Percentiles rank a stretch among this genome's conserved stretches.
These are phyloP conservation scores for Oxyria digyna DNA, from an alignment of 148 eudicot genomes.

Conservation along the genomic window DNA sequence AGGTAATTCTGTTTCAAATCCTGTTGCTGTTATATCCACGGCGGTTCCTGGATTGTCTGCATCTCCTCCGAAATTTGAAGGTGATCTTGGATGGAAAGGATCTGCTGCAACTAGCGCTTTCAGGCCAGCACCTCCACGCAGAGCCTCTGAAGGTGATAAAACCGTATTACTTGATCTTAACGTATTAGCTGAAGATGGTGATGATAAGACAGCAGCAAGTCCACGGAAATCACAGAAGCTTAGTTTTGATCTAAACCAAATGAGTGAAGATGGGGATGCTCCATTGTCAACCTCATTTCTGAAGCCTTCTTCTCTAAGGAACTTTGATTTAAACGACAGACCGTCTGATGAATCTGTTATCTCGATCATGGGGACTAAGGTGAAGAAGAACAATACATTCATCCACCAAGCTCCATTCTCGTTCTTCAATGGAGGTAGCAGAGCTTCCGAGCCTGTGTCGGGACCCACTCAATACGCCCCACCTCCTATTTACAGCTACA, in stretches of 20 bases:
- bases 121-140: slow-evolving; percentile 57
- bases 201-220: slow-evolving; percentile 23
- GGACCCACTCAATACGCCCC: slow-evolving; percentile 34
- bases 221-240: slow-evolving; percentile 35
- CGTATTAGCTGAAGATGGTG: slow-evolving; percentile 41
- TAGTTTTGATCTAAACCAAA: slow-evolving; percentile 57
- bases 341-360: slow-evolving; percentile 46
- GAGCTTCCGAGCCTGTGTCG: slow-evolving; percentile 27
- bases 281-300: slow-evolving; percentile 39
- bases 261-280: slow-evolving; percentile 49
- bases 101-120: slow-evolving; percentile 95
- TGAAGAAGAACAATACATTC: slow-evolving; percentile 27
- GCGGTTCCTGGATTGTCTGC: slow-evolving; percentile 43
- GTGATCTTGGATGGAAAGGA: slow-evolving; percentile 86
- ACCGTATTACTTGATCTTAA: slow-evolving; percentile 58
- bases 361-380: slow-evolving; percentile 70
- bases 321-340: slow-evolving; percentile 70
- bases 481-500: slow-evolving; percentile 37
- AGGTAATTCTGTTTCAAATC: slow-evolving; percentile 24
- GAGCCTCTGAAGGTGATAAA: slow-evolving; percentile 37
- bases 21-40: slow-evolving; percentile 53
- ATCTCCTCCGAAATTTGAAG: slow-evolving; percentile 72
- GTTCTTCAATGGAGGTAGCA: slow-evolving; percentile 34
- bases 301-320: slow-evolving; percentile 61
- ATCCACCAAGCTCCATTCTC: slow-evolving; percentile 21